Evolutionary conservation across 768 basidiomycete genomes (phyloP).

Genomic region (Gautieria morchelliformis): DNA sequence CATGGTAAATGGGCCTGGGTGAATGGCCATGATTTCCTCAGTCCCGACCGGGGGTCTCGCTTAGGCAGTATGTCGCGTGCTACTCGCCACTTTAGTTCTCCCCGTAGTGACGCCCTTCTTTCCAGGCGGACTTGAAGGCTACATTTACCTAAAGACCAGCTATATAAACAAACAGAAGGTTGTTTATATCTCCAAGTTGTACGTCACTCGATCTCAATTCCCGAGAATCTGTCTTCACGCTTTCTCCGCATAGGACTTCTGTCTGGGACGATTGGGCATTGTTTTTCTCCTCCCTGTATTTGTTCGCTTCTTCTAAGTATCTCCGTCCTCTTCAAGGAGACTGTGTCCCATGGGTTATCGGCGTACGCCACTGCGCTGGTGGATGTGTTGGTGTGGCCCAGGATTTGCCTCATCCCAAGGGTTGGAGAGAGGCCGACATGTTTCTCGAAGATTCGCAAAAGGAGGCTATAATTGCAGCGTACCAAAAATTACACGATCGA

Average conservation of each 20-base stretch:
- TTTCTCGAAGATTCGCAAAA: conserved; percentile 37
- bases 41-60: background rate
- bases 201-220: background rate
- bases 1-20: background rate
- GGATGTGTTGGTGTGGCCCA: conserved; percentile 33
- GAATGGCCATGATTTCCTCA: background rate
- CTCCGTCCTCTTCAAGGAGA: conserved; percentile 43
- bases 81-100: background rate
- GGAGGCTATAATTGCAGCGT: conserved; percentile 40
- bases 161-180: conserved; percentile 9
- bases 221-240: conserved; percentile 12
- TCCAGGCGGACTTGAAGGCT: background rate
- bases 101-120: background rate
- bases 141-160: conserved; percentile 3
- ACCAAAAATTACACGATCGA: conserved; percentile 35
- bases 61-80: background rate
- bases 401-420: conserved; percentile 46
- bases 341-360: conserved; percentile 44
- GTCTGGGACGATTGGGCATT: conserved; percentile 20
- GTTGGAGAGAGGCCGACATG: conserved; percentile 61
- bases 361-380: conserved; percentile 31
- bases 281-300: conserved; percentile 32
- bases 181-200: conserved; percentile 12
- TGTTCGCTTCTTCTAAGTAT: conserved; percentile 38
- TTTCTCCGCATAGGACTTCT: conserved; percentile 23